Conservation (phyloP, 1,139 yeast species). For the Geotrichum cucujoidarum region DNA sequence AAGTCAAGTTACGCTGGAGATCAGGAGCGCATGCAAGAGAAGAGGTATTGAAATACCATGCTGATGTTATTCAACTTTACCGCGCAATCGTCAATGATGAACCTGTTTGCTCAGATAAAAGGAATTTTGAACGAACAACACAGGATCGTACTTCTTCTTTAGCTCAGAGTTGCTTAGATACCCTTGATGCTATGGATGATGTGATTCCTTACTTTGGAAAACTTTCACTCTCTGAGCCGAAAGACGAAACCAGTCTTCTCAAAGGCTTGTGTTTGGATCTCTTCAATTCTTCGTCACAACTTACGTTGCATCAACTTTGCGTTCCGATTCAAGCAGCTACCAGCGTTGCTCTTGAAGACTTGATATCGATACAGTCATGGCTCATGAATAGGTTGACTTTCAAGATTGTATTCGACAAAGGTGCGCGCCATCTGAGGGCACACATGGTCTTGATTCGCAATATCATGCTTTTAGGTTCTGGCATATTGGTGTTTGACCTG, state of each 20-base stretch:
- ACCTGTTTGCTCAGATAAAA: not conserved
- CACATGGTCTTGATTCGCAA: constrained; percentile 16
- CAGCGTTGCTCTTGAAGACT: constrained; percentile 3
- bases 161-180: constrained; percentile 1
- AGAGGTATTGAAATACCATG: constrained; percentile 2
- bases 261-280: constrained; percentile 6
- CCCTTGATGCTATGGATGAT: constrained; percentile 4
- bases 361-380: constrained; percentile 13
- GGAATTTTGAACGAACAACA: not conserved
- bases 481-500: constrained; percentile 12
- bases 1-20: constrained; percentile 13
- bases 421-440: constrained; percentile 6
- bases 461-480: constrained; percentile 18
- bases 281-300: not conserved
- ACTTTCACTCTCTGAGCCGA: not conserved
- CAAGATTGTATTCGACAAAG: constrained; percentile 12
- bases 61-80: not conserved
- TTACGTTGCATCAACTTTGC: not conserved
- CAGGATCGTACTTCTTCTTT: not conserved
- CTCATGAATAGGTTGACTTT: constrained; percentile 11
- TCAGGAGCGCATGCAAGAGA: constrained; percentile 1
- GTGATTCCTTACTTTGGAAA: not conserved
- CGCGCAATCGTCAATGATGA: not conserved
- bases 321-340: constrained; percentile 10
- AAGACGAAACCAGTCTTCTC: not conserved